phyloP scores from a whole-genome alignment of 139 green algal species.

The Coelastrella sp. region DNA sequence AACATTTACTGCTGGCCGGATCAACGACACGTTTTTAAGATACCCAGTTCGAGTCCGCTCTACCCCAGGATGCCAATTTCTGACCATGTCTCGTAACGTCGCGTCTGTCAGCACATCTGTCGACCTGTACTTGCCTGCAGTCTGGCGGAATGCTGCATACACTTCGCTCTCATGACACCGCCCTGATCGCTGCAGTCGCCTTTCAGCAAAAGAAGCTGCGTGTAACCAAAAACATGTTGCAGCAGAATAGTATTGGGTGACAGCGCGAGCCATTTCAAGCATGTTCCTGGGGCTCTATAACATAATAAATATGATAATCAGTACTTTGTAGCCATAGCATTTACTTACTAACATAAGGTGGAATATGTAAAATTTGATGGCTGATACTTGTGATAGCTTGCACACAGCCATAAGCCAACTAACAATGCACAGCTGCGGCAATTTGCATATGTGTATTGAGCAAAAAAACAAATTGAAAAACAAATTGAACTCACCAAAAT shows the following conservation, averaged over 20 bases:
- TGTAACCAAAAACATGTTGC: not conserved
- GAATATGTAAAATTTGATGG: too few relatives aligned
- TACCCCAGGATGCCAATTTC: constrained; percentile 71
- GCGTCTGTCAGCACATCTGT: constrained; percentile 60
- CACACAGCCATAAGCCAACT: too few relatives aligned
- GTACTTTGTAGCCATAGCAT: too few relatives aligned
- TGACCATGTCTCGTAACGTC: constrained; percentile 70
- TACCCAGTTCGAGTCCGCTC: constrained; percentile 67
- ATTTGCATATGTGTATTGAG: not conserved
- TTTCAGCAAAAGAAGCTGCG: constrained; percentile 68
- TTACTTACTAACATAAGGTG: too few relatives aligned
- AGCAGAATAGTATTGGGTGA: not conserved
- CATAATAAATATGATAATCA: too few relatives aligned
- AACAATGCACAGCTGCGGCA: too few relatives aligned
- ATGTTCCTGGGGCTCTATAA: not conserved
- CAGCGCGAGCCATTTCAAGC: not conserved
- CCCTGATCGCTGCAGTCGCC: constrained; percentile 61
- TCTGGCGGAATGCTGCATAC: constrained; percentile 58
- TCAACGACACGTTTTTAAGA: constrained; percentile 61
- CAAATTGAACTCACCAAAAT: constrained; percentile 70
- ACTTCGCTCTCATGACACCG: constrained; percentile 85
- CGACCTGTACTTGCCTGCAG: constrained; percentile 38
- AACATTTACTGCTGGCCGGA: not conserved
- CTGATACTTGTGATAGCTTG: too few relatives aligned
- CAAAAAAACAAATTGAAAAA: not conserved